A percentile compares a stretch with the other conserved stretches of the same genome.
Evolutionary conservation across 768 basidiomycete species (phyloP).

Genomic region (Tylopilus subfusipes): DNA sequence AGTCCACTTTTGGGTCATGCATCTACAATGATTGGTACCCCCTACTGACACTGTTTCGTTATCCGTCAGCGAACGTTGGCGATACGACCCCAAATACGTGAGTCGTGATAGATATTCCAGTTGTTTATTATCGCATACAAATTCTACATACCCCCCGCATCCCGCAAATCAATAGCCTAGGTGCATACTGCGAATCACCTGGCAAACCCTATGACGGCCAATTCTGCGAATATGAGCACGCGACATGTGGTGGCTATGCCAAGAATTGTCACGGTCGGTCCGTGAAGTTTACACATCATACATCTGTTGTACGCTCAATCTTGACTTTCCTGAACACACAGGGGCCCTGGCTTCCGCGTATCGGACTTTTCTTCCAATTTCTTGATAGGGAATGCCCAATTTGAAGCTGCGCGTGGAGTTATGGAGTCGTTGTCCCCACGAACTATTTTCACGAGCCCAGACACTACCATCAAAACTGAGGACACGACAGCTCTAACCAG

Average conservation of each 20-base stretch:
- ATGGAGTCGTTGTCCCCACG: conserved; percentile 41
- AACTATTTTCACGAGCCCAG: conserved; percentile 15
- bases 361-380: conserved; percentile 75
- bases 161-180: conserved; percentile 39
- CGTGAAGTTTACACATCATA: conserved; percentile 8
- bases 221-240: conserved; percentile 64
- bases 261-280: conserved; percentile 71
- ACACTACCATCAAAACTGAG: conserved; percentile 17
- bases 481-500: conserved; percentile 33
- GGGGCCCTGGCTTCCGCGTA: conserved; percentile 71
- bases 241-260: conserved; percentile 70
- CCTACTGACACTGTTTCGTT: not conserved
- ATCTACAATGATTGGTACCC: not conserved
- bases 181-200: conserved; percentile 76
- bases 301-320: not conserved
- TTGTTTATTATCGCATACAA: not conserved
- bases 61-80: conserved; percentile 64
- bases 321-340: conserved; percentile 19
- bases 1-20: not conserved
- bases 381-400: conserved; percentile 69
- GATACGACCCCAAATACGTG: conserved; percentile 80
- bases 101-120: conserved; percentile 24
- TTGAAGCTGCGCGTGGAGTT: conserved; percentile 60
- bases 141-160: not conserved
- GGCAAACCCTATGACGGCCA: conserved; percentile 65